Percentiles rank a stretch among this genome's conserved stretches.
Conservation (phyloP, 2,329 filamentous ascomycete genomes). For the Pseudocercospora vitis region DNA sequence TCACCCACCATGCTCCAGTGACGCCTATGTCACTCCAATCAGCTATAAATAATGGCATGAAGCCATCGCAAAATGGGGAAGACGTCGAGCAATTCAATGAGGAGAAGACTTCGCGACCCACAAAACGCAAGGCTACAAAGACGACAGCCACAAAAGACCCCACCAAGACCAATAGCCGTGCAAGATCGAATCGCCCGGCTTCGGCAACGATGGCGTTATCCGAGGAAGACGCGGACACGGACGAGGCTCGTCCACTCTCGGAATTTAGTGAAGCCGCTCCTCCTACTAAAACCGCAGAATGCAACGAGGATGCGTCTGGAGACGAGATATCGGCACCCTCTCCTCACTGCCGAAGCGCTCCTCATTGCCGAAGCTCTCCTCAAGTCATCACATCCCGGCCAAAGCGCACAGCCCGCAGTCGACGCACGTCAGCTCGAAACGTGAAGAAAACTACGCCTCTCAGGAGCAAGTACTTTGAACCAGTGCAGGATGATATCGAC, state of each 20-base stretch:
- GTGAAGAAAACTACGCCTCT: constrained; percentile 31
- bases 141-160: too few species aligned
- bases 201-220: too few species aligned
- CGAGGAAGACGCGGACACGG: too few species aligned
- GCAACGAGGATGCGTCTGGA: neutral
- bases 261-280: neutral
- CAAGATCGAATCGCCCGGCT: too few species aligned
- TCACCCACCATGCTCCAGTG: constrained; percentile 20
- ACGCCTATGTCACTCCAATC: constrained; percentile 32
- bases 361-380: constrained; percentile 25
- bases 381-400: constrained; percentile 29
- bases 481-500: constrained; percentile 11
- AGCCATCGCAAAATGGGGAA: constrained; percentile 22
- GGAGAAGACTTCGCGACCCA: constrained; percentile 2
- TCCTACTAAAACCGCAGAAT: neutral
- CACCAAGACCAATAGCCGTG: too few species aligned
- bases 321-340: constrained; percentile 6
- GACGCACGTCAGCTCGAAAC: constrained; percentile 10
- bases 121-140: too few species aligned
- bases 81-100: neutral
- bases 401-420: constrained; percentile 12
- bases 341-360: constrained; percentile 20
- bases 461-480: constrained; percentile 36
- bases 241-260: neutral
- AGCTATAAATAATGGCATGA: too few species aligned